Evolutionary conservation across 139 green algal genomes (phyloP).

Genomic region (Chlorella ohadii): DNA sequence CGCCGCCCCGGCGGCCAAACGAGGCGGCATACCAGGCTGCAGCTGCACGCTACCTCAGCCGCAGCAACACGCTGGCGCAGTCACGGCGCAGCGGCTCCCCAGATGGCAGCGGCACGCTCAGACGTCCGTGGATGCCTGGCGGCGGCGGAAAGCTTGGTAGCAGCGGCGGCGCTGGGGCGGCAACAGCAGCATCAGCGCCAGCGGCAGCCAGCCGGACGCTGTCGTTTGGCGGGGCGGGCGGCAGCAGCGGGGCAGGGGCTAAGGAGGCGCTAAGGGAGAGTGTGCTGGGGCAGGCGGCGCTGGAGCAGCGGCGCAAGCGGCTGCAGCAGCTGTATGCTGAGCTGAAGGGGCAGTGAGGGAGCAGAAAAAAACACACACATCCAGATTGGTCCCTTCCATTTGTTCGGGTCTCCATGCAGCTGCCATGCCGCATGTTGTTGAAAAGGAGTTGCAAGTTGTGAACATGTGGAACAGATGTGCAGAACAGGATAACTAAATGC

Average conservation of each 20-base stretch:
- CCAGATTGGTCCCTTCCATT: background rate
- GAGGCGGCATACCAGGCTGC: background rate
- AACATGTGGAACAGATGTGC: too few species aligned
- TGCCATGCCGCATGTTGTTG: too few species aligned
- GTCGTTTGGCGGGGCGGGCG: background rate
- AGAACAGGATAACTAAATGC: too few species aligned
- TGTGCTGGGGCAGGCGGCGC: constrained; percentile 20
- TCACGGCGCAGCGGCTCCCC: background rate
- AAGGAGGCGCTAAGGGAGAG: constrained; percentile 18
- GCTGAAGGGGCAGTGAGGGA: constrained; percentile 15
- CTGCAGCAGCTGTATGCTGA: constrained; percentile 46
- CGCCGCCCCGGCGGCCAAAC: background rate
- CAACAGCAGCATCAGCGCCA: background rate
- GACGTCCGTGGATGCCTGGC: background rate
- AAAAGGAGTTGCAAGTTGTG: too few species aligned
- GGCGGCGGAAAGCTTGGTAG: background rate
- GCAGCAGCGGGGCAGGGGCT: background rate
- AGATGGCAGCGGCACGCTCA: background rate
- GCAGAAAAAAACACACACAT: too few species aligned
- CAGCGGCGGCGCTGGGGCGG: background rate
- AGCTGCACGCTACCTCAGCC: background rate
- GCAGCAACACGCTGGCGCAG: constrained; percentile 6
- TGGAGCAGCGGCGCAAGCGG: constrained; percentile 37
- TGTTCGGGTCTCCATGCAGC: background rate
- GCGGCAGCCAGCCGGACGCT: background rate